Evolutionary conservation across 352 stramenopile species (phyloP).

Genomic region (Phytophthora hybrid): DNA sequence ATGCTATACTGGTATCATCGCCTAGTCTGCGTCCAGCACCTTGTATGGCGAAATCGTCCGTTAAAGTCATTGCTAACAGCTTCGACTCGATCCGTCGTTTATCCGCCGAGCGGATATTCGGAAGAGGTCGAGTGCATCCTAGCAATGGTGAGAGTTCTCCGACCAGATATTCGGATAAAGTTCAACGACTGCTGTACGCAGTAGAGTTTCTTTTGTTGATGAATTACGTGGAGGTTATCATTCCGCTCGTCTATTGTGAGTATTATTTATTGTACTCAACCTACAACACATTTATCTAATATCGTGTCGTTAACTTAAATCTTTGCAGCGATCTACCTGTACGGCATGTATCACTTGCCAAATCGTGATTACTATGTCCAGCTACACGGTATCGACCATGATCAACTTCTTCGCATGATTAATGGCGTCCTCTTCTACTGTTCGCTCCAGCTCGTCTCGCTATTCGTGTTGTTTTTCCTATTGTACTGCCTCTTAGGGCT

Average conservation of each 20-base stretch:
- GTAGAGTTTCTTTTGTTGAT: background rate
- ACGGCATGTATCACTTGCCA: background rate
- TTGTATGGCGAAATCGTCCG: background rate
- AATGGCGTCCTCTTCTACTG: background rate
- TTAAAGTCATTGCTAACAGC: background rate
- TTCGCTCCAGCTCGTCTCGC: background rate
- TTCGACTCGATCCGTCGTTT: background rate
- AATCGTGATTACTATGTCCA: slow-evolving; percentile 3
- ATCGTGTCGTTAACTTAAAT: background rate
- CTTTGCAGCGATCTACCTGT: background rate
- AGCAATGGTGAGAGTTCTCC: background rate
- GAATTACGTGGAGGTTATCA: slow-evolving; percentile 1
- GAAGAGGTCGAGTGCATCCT: background rate
- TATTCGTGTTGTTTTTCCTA: background rate
- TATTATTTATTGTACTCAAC: background rate
- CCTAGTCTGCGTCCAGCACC: background rate
- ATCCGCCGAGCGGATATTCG: background rate
- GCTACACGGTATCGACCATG: background rate
- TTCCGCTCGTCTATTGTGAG: slow-evolving; percentile 1
- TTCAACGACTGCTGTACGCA: background rate
- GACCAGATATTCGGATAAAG: background rate
- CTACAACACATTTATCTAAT: background rate
- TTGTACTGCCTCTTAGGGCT: background rate
- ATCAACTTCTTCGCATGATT: background rate
- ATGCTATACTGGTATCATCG: background rate